Conservation (phyloP, 2,329 filamentous ascomycete genomes). For the Lachnum nothofagi region DNA sequence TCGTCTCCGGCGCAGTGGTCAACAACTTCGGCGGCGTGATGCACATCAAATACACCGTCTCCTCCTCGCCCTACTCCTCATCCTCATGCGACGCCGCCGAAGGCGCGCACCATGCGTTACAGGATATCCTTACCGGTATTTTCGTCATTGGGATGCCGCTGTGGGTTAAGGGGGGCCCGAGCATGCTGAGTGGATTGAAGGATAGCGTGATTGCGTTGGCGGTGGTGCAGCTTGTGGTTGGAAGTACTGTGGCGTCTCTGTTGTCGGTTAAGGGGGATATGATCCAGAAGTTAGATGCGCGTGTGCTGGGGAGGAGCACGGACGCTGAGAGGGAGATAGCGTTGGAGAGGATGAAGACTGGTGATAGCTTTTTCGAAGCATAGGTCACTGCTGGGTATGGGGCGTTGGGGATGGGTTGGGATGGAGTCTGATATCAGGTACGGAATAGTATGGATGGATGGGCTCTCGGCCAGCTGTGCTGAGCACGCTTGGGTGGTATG, state of each 20-base stretch:
- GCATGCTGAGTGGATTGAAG: conserved; percentile 14
- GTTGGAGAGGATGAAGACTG: too few species aligned
- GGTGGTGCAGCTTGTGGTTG: conserved; percentile 18
- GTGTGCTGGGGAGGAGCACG: conserved; percentile 10
- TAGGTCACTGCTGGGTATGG: neutral
- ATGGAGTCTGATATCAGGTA: too few species aligned
- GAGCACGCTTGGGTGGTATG: too few species aligned
- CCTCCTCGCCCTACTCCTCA: neutral
- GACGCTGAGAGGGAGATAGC: too few species aligned
- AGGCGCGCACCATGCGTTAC: conserved; percentile 6
- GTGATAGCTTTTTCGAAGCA: too few species aligned
- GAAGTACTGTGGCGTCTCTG: conserved; percentile 13
- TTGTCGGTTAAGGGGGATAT: conserved; percentile 16
- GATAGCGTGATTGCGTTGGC: conserved; percentile 16
- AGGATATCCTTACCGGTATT: conserved; percentile 20
- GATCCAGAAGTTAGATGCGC: conserved; percentile 13
- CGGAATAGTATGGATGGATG: too few species aligned
- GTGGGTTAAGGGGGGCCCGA: conserved; percentile 13
- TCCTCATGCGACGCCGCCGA: neutral
- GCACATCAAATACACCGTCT: neutral
- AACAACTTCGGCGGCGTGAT: conserved; percentile 2
- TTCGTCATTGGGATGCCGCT: conserved; percentile 22
- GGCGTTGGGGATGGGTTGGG: neutral
- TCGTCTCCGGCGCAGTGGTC: conserved; percentile 10
- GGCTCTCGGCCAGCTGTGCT: too few species aligned